Evolutionary conservation across 1,284 basidiomycete genomes (phyloP), one percentile per base, ranked within the genome.

Genomic region (Moniliella sp.): DNA sequence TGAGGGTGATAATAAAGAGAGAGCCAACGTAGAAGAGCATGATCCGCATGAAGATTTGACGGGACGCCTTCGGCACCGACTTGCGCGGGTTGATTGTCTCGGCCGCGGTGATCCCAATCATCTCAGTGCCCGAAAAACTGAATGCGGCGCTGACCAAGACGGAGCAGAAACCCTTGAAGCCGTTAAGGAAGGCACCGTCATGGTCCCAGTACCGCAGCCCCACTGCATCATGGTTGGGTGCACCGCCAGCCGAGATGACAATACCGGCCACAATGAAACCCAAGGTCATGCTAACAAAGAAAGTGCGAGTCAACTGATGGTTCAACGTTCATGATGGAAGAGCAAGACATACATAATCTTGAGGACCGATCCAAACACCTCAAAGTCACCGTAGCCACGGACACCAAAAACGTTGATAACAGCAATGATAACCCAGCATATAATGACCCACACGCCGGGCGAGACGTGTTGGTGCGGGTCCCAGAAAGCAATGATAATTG

Each of bases 11-110:
- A n/a, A n/a, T n/a, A n/a, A n/a, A n/a, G n/a, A n/a, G n/a, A n/a
- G n/a, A 63, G 45, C 50, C 78, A 80, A 63, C 45, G 51, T 79
- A 80, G 67, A 81, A 80, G 32, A 79, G 62, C 18, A 69, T 51
- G 47, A 75, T 72, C 42, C 72, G 68, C 61, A 61, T 64, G 58
- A 69, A 70, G 2, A 54, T 55, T 47, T 67, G 64, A 37, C 63
- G 61, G 49, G 72, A 70, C 3, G 71, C 71, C 4, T 61, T 62
- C 3, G 72, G 70, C 32, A 73, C 69, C 27, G 68, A 69, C 56
- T 69, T 69, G 32, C 71, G 61, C 4, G 72, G 72, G 55, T 72
- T 71, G 50, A 64, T 51, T 31, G 59, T 53, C 39, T 65, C 64
- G 21, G 64, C 65, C 31, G 65, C 63, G 0, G 64, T 31, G 5